These are phyloP conservation scores for Voacanga thouarsii DNA, from an alignment of 257 asterid species.

Conservation along the genomic window DNA sequence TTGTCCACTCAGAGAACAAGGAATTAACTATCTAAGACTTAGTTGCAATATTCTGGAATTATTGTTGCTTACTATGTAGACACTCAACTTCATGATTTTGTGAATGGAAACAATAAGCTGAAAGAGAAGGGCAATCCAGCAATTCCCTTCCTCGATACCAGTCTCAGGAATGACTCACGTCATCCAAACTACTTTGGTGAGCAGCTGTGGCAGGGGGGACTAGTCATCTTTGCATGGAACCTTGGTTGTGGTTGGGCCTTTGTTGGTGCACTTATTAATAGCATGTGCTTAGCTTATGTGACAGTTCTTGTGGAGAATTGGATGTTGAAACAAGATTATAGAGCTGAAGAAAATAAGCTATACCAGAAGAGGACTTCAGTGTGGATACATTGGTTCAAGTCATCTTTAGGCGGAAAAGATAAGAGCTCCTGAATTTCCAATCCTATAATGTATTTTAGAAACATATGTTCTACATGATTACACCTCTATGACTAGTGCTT, in stretches of 20 bases:
- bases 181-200: conserved; percentile 96
- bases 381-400: conserved; percentile 89
- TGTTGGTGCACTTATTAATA: conserved; percentile 64
- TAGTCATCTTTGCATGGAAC: conserved; percentile 67
- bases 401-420: conserved; percentile 33
- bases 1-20: conserved; percentile 51
- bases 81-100: conserved; percentile 72
- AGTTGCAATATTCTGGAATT: conserved; percentile 55
- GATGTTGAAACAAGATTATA: conserved; percentile 65
- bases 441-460: background rate
- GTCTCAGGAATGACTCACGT: conserved; percentile 75
- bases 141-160: conserved; percentile 64
- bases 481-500: background rate
- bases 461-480: background rate
- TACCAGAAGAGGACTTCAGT: conserved; percentile 75
- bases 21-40: conserved; percentile 56
- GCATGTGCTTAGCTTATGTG: conserved; percentile 77
- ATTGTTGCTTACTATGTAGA: conserved; percentile 66
- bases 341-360: conserved; percentile 65
- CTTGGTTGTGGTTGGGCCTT: conserved; percentile 61
- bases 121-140: conserved; percentile 45
- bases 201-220: conserved; percentile 99
- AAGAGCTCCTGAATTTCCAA: conserved; percentile 31
- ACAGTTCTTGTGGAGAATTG: conserved; percentile 78
- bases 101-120: conserved; percentile 41